Evolutionary conservation across 352 stramenopile genomes (phyloP).

Genomic region (Elongisporangium prolatum): DNA sequence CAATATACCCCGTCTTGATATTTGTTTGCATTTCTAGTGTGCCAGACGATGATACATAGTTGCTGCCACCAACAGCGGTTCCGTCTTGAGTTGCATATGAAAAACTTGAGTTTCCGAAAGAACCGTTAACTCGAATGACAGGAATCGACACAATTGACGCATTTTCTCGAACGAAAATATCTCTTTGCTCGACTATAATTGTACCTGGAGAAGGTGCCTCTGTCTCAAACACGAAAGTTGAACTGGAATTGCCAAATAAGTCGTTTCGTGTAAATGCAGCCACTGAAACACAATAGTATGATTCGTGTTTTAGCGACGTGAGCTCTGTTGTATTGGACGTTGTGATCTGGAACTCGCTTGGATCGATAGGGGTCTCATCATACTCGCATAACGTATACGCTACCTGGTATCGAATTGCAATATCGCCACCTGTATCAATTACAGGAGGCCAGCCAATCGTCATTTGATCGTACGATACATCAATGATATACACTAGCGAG

Average conservation of each 20-base stretch:
- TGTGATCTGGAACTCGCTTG: slow-evolving; percentile 1
- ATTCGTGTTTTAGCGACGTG: slow-evolving; percentile 20
- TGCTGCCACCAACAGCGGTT: slow-evolving; percentile 20
- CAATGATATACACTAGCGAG: slow-evolving; percentile 13
- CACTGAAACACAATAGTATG: slow-evolving; percentile 31
- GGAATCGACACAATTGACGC: slow-evolving; percentile 17
- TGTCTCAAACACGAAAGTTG: slow-evolving; percentile 20
- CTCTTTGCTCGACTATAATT: slow-evolving; percentile 12
- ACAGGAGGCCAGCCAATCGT: slow-evolving; percentile 30
- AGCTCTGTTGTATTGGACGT: slow-evolving; percentile 14
- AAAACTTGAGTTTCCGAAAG: slow-evolving; percentile 34
- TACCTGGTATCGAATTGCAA: slow-evolving; percentile 34
- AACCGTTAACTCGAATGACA: slow-evolving; percentile 42
- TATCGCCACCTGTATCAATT: slow-evolving; percentile 40
- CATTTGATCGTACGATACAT: slow-evolving; percentile 30
- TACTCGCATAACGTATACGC: slow-evolving; percentile 28
- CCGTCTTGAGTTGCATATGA: slow-evolving; percentile 30
- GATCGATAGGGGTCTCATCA: slow-evolving; percentile 7
- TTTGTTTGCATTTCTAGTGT: slow-evolving; percentile 18
- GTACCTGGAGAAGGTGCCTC: slow-evolving; percentile 26
- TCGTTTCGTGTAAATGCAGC: slow-evolving; percentile 26
- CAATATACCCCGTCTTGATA: slow-evolving; percentile 20
- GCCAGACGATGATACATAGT: slow-evolving; percentile 20
- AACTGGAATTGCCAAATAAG: slow-evolving; percentile 20
- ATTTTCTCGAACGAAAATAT: slow-evolving; percentile 29